Evolutionary conservation across 352 stramenopile species (phyloP).

Genomic region (Phytophthora macrochlamydospora): DNA sequence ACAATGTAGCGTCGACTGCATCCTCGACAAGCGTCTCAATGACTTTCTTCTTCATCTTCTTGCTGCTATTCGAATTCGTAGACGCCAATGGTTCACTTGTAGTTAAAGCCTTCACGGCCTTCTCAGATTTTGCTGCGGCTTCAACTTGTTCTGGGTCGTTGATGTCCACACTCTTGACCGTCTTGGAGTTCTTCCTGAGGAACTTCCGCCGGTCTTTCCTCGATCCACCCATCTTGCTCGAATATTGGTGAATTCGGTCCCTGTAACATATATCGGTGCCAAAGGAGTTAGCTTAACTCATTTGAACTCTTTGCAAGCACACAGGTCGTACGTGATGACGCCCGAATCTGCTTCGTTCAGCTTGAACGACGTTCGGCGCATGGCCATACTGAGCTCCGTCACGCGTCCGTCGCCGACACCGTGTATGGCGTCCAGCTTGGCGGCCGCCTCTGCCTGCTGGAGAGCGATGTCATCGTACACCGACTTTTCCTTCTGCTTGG

Average conservation of each 20-base stretch:
- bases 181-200: constrained; percentile 44
- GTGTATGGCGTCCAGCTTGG: constrained; percentile 73
- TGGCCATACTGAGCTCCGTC: constrained; percentile 46
- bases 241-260: constrained; percentile 77
- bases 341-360: constrained; percentile 56
- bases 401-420: constrained; percentile 56
- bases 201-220: constrained; percentile 79
- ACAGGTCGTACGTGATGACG: constrained; percentile 71
- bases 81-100: constrained; percentile 16
- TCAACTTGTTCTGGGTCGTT: constrained; percentile 37
- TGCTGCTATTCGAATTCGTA: constrained; percentile 23
- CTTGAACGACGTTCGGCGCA: constrained; percentile 77
- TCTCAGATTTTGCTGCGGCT: constrained; percentile 9
- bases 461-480: constrained; percentile 77
- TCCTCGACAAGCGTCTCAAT: constrained; percentile 57
- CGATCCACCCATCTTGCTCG: constrained; percentile 68
- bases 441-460: constrained; percentile 56
- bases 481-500: constrained; percentile 54
- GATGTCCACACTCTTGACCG: constrained; percentile 26
- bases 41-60: constrained; percentile 25
- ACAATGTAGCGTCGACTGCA: constrained; percentile 61
- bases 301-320: neutral
- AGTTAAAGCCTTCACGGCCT: constrained; percentile 8
- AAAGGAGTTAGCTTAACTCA: no score
- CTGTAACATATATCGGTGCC: constrained; percentile 22